Evolutionary conservation across 768 basidiomycete species (phyloP).

Genomic region (Boletales sp.): DNA sequence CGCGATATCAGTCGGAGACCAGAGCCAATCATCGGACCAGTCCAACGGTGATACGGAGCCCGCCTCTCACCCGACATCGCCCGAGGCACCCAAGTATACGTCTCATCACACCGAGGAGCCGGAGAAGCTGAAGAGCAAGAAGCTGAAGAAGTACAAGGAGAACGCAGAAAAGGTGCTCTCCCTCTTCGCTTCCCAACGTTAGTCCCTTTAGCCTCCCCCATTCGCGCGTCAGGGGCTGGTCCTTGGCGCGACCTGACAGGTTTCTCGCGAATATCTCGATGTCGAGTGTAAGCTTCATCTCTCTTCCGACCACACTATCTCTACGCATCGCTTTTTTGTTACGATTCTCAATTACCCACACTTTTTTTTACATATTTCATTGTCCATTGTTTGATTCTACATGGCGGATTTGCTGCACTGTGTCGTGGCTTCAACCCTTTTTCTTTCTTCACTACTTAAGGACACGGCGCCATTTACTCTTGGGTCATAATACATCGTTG

Average conservation of each 20-base stretch:
- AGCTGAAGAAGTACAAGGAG: slow-evolving; percentile 83
- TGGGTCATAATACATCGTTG: slow-evolving; percentile 26
- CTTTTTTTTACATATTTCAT: slow-evolving; percentile 9
- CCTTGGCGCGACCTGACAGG: slow-evolving; percentile 13
- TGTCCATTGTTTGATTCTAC: not conserved
- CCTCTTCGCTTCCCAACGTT: slow-evolving; percentile 72
- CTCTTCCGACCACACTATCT: slow-evolving; percentile 20
- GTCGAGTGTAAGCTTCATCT: slow-evolving; percentile 22
- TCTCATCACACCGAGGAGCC: slow-evolving; percentile 38
- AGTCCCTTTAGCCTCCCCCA: slow-evolving; percentile 21
- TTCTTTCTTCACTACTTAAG: slow-evolving; percentile 14
- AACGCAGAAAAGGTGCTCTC: slow-evolving; percentile 84
- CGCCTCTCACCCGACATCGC: slow-evolving; percentile 22
- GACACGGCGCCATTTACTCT: slow-evolving; percentile 23
- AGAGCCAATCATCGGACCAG: slow-evolving; percentile 69
- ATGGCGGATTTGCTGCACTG: slow-evolving; percentile 21
- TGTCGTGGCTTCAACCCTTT: slow-evolving; percentile 11
- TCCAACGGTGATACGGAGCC: slow-evolving; percentile 51
- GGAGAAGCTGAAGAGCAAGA: slow-evolving; percentile 68
- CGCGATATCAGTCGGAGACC: slow-evolving; percentile 66
- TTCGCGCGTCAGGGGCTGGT: slow-evolving; percentile 19
- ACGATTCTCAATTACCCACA: slow-evolving; percentile 18
- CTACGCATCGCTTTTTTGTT: slow-evolving; percentile 24
- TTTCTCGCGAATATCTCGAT: slow-evolving; percentile 17
- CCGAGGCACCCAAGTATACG: slow-evolving; percentile 29